Evolutionary conservation across 2,329 filamentous ascomycete species (phyloP).

Genomic region (Fusarium abutilonis): DNA sequence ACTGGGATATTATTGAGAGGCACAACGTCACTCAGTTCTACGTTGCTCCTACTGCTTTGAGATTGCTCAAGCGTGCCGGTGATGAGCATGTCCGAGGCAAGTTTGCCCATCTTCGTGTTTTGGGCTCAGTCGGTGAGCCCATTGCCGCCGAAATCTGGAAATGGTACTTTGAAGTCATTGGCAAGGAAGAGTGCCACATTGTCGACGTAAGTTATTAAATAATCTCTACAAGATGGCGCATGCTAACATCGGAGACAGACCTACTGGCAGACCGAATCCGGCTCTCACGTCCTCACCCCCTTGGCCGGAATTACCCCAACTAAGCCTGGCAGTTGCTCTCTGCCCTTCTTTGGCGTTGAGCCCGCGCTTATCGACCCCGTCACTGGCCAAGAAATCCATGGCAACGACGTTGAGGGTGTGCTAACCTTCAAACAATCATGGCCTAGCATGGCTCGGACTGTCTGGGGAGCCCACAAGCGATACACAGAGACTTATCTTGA

Average conservation of each 20-base stretch:
- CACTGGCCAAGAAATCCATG: slow-evolving; percentile 89
- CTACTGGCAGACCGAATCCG: slow-evolving; percentile 99
- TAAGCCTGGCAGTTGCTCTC: slow-evolving; percentile 93
- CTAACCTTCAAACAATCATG: slow-evolving; percentile 97
- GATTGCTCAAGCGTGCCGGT: slow-evolving; percentile 93
- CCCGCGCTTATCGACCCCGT: slow-evolving; percentile 97
- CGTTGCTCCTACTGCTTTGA: slow-evolving; percentile 92
- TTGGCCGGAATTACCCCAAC: slow-evolving; percentile 93
- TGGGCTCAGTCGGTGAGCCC: slow-evolving; percentile 96
- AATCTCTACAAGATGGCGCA: not conserved
- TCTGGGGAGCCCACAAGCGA: slow-evolving; percentile 96
- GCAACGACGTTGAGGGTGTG: slow-evolving; percentile 97
- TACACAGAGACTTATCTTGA: slow-evolving; percentile 99
- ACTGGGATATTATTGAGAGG: slow-evolving; percentile 98
- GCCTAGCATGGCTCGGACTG: slow-evolving; percentile 98
- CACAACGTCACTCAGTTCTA: slow-evolving; percentile 98
- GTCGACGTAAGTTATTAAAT: slow-evolving; percentile 77
- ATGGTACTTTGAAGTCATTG: slow-evolving; percentile 97
- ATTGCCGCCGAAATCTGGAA: slow-evolving; percentile 99
- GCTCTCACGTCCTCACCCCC: slow-evolving; percentile 94
- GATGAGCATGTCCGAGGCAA: slow-evolving; percentile 89
- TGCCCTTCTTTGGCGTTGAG: slow-evolving; percentile 98
- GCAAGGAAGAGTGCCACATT: slow-evolving; percentile 91
- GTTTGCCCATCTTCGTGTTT: slow-evolving; percentile 88
- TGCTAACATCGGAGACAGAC: slow-evolving; percentile 67